A percentile compares a stretch with the other conserved stretches of the same genome.
Conservation (phyloP, 1,284 basidiomycete species). For the Cystobasidium slooffiae region DNA sequence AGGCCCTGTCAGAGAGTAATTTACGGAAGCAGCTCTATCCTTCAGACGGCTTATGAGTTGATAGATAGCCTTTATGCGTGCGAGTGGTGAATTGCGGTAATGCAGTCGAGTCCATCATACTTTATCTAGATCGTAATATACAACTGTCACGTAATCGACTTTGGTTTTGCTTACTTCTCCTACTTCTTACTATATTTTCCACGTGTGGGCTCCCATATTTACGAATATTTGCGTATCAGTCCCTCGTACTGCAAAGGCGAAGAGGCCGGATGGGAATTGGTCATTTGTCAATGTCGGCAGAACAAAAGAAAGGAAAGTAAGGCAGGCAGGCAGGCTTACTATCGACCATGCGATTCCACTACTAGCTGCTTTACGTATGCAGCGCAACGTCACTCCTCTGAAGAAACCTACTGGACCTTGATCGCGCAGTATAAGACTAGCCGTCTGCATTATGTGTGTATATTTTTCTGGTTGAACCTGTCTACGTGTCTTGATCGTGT, state of each 20-base stretch:
- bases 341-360: constrained; percentile 80
- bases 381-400: constrained; percentile 78
- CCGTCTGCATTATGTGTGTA: constrained; percentile 44
- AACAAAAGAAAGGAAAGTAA: not conserved
- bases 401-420: constrained; percentile 69
- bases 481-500: constrained; percentile 53
- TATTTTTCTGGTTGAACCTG: constrained; percentile 47
- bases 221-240: constrained; percentile 30
- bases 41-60: too few relatives aligned
- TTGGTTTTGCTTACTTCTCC: too few relatives aligned
- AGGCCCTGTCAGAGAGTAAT: not conserved
- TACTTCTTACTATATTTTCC: too few relatives aligned
- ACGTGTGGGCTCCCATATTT: too few relatives aligned
- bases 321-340: constrained; percentile 6
- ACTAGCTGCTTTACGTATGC: constrained; percentile 85
- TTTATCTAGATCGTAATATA: too few relatives aligned
- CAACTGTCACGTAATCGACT: too few relatives aligned
- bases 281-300: not conserved
- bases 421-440: constrained; percentile 43
- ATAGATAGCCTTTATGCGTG: too few relatives aligned
- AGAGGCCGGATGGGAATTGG: not conserved
- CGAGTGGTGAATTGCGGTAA: too few relatives aligned
- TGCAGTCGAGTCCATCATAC: too few relatives aligned
- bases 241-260: constrained; percentile 32
- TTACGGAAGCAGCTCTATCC: not conserved